phyloP scores from a whole-genome alignment of 2,329 filamentous ascomycete species.

The Fusarium torreyae region DNA sequence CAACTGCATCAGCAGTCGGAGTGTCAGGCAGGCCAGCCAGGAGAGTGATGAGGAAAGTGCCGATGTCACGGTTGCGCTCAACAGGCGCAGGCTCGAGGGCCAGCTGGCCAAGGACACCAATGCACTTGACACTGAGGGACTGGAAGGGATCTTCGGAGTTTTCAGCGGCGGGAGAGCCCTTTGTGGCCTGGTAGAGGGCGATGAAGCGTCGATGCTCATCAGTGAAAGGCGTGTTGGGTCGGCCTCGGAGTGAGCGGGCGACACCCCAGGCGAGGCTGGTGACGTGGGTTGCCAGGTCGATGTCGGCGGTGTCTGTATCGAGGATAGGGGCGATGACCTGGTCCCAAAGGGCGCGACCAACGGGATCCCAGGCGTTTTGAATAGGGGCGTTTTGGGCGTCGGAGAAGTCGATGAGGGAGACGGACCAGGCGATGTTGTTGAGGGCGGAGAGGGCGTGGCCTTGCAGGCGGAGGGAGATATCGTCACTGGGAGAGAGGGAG shows the following conservation, averaged over 20 bases:
- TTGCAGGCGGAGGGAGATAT: conserved; percentile 63
- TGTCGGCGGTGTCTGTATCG: conserved; percentile 72
- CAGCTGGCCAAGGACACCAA: conserved; percentile 76
- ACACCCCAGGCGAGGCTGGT: conserved; percentile 78
- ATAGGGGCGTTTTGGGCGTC: conserved; percentile 68
- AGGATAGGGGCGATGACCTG: conserved; percentile 71
- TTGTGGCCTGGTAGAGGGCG: conserved; percentile 74
- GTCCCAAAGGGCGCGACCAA: conserved; percentile 71
- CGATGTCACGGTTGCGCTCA: conserved; percentile 73
- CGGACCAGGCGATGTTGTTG: conserved; percentile 78
- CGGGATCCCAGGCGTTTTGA: conserved; percentile 67
- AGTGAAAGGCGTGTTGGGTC: conserved; percentile 62
- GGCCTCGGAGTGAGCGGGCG: conserved; percentile 66
- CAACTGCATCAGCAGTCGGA: conserved; percentile 71
- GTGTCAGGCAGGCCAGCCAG: conserved; percentile 67
- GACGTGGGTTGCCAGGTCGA: conserved; percentile 73
- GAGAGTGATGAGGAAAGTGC: conserved; percentile 72
- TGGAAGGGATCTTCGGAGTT: conserved; percentile 70
- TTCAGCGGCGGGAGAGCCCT: conserved; percentile 49
- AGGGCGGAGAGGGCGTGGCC: conserved; percentile 71
- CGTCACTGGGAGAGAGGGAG: conserved; percentile 57
- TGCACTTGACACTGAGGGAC: conserved; percentile 74
- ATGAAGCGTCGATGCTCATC: conserved; percentile 76
- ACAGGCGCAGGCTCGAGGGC: conserved; percentile 69
- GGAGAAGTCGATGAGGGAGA: conserved; percentile 73